phyloP scores from a whole-genome alignment of 208 protist genomes.

The Leptomonas pyrrhocoris region DNA sequence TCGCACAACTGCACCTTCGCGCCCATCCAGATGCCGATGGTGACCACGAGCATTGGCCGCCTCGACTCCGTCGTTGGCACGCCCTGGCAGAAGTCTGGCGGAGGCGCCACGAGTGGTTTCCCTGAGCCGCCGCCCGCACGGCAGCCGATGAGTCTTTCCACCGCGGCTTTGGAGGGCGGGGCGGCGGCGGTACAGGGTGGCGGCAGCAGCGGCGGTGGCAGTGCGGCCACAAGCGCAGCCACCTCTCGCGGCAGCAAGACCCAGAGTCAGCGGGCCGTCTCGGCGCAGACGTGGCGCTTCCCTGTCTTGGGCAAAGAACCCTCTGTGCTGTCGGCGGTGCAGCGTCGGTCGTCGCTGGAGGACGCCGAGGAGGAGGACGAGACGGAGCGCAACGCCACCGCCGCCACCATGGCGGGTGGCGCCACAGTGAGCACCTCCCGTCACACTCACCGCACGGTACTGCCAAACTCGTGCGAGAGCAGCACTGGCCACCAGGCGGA shows the following conservation, averaged over 20 bases:
- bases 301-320: slow-evolving; percentile 33
- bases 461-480: slow-evolving; percentile 3
- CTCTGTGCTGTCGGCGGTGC: not conserved
- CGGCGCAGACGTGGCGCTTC: slow-evolving; percentile 50
- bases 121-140: not conserved
- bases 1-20: slow-evolving; percentile 20
- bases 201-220: not conserved
- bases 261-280: slow-evolving; percentile 9
- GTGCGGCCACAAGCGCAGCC: not conserved
- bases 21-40: slow-evolving; percentile 21
- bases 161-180: slow-evolving; percentile 5
- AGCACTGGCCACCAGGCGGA: slow-evolving; percentile 3
- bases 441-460: slow-evolving; percentile 9
- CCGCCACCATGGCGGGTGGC: not conserved
- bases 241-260: slow-evolving; percentile 1
- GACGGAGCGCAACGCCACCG: not conserved
- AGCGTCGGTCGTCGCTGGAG: not conserved
- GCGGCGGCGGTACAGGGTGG: not conserved
- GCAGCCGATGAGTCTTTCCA: slow-evolving; percentile 13
- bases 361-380: slow-evolving; percentile 3
- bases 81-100: not conserved
- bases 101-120: not conserved
- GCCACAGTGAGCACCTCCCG: slow-evolving; percentile 3
- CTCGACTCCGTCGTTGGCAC: slow-evolving; percentile 11
- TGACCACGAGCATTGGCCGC: slow-evolving; percentile 8